Percentiles rank a stretch among this genome's conserved stretches.
These are phyloP conservation scores for Arabidopsis hybrid DNA, from an alignment of 441 rosid species.

Conservation along the genomic window DNA sequence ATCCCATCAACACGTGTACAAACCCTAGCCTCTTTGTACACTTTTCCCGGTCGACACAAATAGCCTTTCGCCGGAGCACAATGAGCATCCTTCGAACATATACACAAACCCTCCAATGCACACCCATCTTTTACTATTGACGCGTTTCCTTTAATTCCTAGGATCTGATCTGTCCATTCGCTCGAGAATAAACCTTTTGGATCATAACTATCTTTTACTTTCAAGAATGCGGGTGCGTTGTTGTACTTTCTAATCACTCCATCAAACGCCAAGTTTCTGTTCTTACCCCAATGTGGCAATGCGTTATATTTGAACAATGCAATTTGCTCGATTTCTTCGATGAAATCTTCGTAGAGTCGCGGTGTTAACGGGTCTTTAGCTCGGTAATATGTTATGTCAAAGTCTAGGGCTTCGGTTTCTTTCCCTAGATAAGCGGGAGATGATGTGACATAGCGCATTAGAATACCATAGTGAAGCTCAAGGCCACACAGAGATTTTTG, in stretches of 20 bases:
- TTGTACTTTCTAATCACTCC: constrained; percentile 58
- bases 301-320: constrained; percentile 72
- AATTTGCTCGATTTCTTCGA: constrained; percentile 87
- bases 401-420: constrained; percentile 68
- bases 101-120: constrained; percentile 76
- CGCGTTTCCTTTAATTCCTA: constrained; percentile 53
- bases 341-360: constrained; percentile 57
- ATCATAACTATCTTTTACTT: constrained; percentile 59
- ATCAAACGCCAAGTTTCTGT: constrained; percentile 64
- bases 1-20: constrained; percentile 43
- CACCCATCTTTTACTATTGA: constrained; percentile 58
- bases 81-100: constrained; percentile 66
- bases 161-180: constrained; percentile 70
- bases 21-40: constrained; percentile 62
- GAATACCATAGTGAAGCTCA: constrained; percentile 67
- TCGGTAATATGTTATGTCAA: constrained; percentile 68
- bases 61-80: constrained; percentile 73
- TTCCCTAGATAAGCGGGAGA: constrained; percentile 63
- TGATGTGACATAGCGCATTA: constrained; percentile 71
- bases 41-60: constrained; percentile 62
- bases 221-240: constrained; percentile 51
- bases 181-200: constrained; percentile 67
- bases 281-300: constrained; percentile 86
- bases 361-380: constrained; percentile 61
- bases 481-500: constrained; percentile 58